Evolutionary conservation across 306 rosid species (phyloP).

Genomic region (Gastrolobium villosum): DNA sequence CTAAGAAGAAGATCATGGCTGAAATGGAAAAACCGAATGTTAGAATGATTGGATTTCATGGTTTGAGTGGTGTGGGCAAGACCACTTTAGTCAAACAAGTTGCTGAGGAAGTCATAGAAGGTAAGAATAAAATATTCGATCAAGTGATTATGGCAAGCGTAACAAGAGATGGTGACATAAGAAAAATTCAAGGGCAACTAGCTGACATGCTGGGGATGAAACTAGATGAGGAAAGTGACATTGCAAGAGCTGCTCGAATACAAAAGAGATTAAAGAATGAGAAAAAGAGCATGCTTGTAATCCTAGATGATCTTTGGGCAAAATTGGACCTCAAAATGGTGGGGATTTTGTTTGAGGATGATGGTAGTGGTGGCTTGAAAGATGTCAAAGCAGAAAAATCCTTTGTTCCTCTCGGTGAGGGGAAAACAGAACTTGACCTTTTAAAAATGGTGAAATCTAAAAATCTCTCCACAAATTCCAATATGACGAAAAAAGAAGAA

Average conservation of each 20-base stretch:
- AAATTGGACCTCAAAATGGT: constrained; percentile 29
- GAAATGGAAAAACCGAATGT: neutral
- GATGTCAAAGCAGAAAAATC: no score
- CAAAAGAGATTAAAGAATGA: no score
- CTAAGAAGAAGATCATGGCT: neutral
- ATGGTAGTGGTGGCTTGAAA: no score
- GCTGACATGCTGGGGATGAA: constrained; percentile 31
- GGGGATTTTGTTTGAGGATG: constrained; percentile 22
- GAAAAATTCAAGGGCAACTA: constrained; percentile 43
- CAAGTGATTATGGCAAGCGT: constrained; percentile 33
- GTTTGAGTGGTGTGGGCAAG: constrained; percentile 46
- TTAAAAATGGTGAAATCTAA: no score
- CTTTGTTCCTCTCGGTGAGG: no score
- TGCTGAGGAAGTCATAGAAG: neutral
- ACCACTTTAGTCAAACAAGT: constrained; percentile 39
- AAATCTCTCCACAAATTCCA: no score
- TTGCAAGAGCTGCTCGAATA: constrained; percentile 43
- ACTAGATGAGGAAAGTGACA: constrained; percentile 32
- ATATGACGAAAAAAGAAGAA: neutral
- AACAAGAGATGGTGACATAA: neutral
- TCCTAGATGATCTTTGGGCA: constrained; percentile 35
- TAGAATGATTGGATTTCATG: constrained; percentile 32
- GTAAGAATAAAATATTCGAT: neutral
- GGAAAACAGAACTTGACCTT: no score
- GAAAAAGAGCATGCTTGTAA: constrained; percentile 9